These are phyloP conservation scores for Sclerotinia spermophila DNA, from an alignment of 2,329 filamentous ascomycete species.

Conservation along the genomic window DNA sequence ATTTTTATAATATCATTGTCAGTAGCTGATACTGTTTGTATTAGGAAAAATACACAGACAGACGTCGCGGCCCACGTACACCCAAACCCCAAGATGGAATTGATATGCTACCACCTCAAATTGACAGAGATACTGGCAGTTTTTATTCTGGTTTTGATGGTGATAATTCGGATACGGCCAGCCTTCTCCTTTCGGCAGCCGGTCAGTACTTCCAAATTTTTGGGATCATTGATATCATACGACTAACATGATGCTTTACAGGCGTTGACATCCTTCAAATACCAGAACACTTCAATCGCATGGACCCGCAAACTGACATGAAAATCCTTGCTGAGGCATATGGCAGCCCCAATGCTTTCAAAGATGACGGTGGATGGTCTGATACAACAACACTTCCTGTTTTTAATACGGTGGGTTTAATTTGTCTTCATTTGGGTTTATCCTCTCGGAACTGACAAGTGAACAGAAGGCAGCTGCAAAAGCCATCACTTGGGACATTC, in stretches of 20 bases:
- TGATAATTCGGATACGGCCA: conserved; percentile 20
- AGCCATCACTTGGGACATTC: conserved; percentile 3
- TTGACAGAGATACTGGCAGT: conserved; percentile 31
- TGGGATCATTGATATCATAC: not conserved
- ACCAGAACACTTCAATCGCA: conserved; percentile 17
- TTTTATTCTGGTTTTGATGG: conserved; percentile 25
- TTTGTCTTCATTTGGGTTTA: not conserved
- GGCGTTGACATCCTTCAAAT: conserved; percentile 12
- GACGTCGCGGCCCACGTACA: conserved; percentile 3
- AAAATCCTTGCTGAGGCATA: conserved; percentile 13
- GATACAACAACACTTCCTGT: conserved; percentile 4
- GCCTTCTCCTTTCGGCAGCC: conserved; percentile 23
- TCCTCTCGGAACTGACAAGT: not conserved
- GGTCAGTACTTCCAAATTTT: conserved; percentile 20
- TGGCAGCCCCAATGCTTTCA: conserved; percentile 10
- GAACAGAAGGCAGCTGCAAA: conserved; percentile 6
- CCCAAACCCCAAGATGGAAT: not conserved
- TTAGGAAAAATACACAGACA: conserved; percentile 22
- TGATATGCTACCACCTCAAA: conserved; percentile 23
- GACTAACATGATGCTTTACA: not conserved
- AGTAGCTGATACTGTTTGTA: conserved; percentile 25
- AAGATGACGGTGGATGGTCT: conserved; percentile 10
- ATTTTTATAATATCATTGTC: not conserved
- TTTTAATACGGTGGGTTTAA: conserved; percentile 20
- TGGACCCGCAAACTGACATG: conserved; percentile 15